phyloP scores from a whole-genome alignment of 2,329 filamentous ascomycete genomes.

The Didymella glomerata region DNA sequence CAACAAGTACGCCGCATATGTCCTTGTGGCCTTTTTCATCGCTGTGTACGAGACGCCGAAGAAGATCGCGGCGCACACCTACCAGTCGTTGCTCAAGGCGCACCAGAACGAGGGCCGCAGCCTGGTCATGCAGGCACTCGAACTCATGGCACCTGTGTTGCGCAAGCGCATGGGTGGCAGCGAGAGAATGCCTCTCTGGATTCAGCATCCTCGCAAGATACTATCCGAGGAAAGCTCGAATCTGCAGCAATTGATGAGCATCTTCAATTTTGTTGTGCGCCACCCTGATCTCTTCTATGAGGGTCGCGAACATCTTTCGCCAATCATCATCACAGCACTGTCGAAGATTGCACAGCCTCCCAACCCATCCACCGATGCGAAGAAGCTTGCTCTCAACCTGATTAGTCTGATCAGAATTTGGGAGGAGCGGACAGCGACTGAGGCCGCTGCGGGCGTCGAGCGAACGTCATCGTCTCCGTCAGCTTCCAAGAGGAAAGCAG shows the following conservation, averaged over 20 bases:
- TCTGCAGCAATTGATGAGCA: slow-evolving; percentile 92
- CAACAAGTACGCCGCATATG: slow-evolving; percentile 98
- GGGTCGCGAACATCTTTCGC: slow-evolving; percentile 87
- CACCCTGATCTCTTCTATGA: slow-evolving; percentile 96
- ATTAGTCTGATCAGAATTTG: slow-evolving; percentile 91
- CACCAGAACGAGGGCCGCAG: slow-evolving; percentile 95
- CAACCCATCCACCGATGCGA: slow-evolving; percentile 87
- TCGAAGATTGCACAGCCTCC: slow-evolving; percentile 85
- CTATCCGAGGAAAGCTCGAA: slow-evolving; percentile 94
- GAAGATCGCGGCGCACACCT: slow-evolving; percentile 96
- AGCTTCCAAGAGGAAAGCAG: slow-evolving; percentile 75
- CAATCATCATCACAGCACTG: slow-evolving; percentile 86
- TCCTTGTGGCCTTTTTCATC: slow-evolving; percentile 97
- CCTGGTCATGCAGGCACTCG: slow-evolving; percentile 90
- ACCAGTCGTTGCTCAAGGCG: slow-evolving; percentile 86
- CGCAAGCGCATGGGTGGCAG: slow-evolving; percentile 80
- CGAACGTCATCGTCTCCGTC: slow-evolving; percentile 73
- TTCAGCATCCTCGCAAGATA: slow-evolving; percentile 87
- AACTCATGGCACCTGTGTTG: slow-evolving; percentile 92
- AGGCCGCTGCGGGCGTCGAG: slow-evolving; percentile 51
- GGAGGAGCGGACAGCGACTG: slow-evolving; percentile 83
- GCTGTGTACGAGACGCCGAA: slow-evolving; percentile 94
- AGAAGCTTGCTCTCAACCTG: slow-evolving; percentile 88
- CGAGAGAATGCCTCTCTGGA: slow-evolving; percentile 84
- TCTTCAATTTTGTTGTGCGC: slow-evolving; percentile 94